These are phyloP conservation scores for Fusarium sp. DNA, from an alignment of 2,329 filamentous ascomycete species.

Conservation along the genomic window DNA sequence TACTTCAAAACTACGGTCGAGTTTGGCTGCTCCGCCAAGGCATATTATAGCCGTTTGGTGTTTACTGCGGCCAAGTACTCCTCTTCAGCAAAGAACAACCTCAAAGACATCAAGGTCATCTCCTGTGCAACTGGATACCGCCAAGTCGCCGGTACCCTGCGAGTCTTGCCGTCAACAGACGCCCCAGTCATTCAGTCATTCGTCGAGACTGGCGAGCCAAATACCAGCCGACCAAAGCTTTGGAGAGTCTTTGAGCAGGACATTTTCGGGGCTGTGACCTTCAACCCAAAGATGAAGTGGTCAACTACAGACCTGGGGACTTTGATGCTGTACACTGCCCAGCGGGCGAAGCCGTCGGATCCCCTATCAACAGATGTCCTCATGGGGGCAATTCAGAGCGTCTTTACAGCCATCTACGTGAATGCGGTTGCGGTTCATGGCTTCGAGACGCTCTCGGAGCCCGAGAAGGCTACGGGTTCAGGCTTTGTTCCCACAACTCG, in stretches of 20 bases:
- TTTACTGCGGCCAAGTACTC: slow-evolving; percentile 20
- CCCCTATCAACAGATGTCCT: background rate
- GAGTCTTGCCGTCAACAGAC: background rate
- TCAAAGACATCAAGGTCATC: slow-evolving; percentile 18
- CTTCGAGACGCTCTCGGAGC: background rate
- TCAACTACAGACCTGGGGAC: slow-evolving; percentile 15
- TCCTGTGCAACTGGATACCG: slow-evolving; percentile 22
- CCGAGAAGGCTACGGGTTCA: background rate
- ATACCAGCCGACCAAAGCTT: slow-evolving; percentile 9
- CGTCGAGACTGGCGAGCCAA: background rate
- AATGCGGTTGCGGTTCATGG: slow-evolving; percentile 12
- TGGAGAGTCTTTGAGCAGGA: slow-evolving; percentile 22
- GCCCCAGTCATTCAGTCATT: slow-evolving; percentile 1
- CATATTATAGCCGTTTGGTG: slow-evolving; percentile 21
- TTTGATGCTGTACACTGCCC: slow-evolving; percentile 16
- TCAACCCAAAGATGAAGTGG: slow-evolving; percentile 17
- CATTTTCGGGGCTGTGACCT: slow-evolving; percentile 11
- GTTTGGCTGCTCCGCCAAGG: slow-evolving; percentile 11
- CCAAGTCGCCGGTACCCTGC: slow-evolving; percentile 5
- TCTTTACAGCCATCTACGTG: slow-evolving; percentile 16
- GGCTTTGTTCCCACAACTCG: slow-evolving; percentile 7
- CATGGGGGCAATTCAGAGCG: slow-evolving; percentile 5
- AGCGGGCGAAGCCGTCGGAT: background rate
- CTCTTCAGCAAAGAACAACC: background rate
- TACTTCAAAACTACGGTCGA: slow-evolving; percentile 21